Base-by-base conservation (phyloP, 257 asterid species). In the Datura wrightii region DNA sequence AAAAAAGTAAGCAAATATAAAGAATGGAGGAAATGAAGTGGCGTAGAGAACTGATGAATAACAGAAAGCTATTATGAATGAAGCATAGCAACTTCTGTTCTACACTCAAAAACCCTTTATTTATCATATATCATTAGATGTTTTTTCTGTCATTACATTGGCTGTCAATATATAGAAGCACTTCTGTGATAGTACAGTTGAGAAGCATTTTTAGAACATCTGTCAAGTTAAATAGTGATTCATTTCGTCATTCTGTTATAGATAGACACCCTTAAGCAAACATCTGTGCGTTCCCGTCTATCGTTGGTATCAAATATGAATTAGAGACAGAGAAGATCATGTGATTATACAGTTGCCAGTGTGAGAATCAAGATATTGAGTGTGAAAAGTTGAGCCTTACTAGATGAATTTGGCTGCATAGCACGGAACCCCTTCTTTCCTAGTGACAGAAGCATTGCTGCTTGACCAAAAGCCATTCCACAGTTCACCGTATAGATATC, bases 381-480 rank as follows among this genome's bases (percentile, higher is more conserved):
- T 5, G 71, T 10, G 48, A 84, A 39, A 66, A 42, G 41, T 52
- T 14, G 76, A 82, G 83, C 87, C 94, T 92, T 92, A 96, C 99
- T 96, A 79, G 94, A 90, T 79, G 95, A 84, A 85, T 91, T 87
- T 66, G 98, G 97, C 90, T 88, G 97, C 82, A 92, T 52, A 63
- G 91, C 98, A 63, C 98, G 99, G 85, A 88, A 86, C 24, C 99
- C 99, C 86, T 92, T 94, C 46, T 89, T 86, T 88, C 99, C 99
- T 84, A 92, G 91, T 82, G 96, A 86, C 53, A 96, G 87, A 91
- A 96, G 98, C 98, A 96, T 93, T 58, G 95, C 99, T 42, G 99
- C 99, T 92, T 96, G 99, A 86, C 99, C 99, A 82, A 85, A 92
- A 19, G 99, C 98, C 98, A 89, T 89, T 66, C 93, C 96, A 84